Conservation (phyloP, 495 filamentous ascomycete species). For the Rhizodiscina lignyota region DNA sequence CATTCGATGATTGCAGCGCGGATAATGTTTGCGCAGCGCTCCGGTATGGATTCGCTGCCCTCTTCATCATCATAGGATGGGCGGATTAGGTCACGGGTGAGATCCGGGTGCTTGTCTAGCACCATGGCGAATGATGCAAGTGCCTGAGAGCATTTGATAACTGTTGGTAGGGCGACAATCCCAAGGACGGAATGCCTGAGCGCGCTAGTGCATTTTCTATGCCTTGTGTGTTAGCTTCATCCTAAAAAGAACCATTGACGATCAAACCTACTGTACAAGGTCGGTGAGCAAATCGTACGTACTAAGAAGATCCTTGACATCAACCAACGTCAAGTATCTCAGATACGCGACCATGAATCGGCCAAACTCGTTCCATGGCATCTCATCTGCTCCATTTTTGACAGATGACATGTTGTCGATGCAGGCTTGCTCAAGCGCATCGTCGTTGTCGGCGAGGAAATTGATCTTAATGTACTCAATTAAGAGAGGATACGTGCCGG, state of each 20-base stretch:
- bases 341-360: conserved; percentile 68
- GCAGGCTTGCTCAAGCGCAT: conserved; percentile 41
- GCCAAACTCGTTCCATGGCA: conserved; percentile 57
- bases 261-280: conserved; percentile 46
- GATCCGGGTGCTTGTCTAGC: conserved; percentile 56
- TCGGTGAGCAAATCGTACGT: conserved; percentile 59
- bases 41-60: conserved; percentile 59
- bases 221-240: neutral
- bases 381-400: conserved; percentile 37
- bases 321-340: conserved; percentile 59
- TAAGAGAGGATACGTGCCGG: conserved; percentile 50
- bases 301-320: conserved; percentile 54
- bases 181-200: conserved; percentile 65
- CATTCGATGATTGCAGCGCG: conserved; percentile 85
- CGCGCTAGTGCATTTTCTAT: conserved; percentile 58
- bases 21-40: conserved; percentile 70
- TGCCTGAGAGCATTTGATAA: conserved; percentile 57
- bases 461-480: conserved; percentile 41
- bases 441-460: conserved; percentile 33
- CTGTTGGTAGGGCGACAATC: conserved; percentile 56
- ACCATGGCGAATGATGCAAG: conserved; percentile 67
- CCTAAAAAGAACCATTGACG: conserved; percentile 1
- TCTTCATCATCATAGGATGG: conserved; percentile 31
- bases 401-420: conserved; percentile 36
- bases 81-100: conserved; percentile 40